Evolutionary conservation across 2,329 filamentous ascomycete species (phyloP).

Genomic region (Nectriaceae sp.): DNA sequence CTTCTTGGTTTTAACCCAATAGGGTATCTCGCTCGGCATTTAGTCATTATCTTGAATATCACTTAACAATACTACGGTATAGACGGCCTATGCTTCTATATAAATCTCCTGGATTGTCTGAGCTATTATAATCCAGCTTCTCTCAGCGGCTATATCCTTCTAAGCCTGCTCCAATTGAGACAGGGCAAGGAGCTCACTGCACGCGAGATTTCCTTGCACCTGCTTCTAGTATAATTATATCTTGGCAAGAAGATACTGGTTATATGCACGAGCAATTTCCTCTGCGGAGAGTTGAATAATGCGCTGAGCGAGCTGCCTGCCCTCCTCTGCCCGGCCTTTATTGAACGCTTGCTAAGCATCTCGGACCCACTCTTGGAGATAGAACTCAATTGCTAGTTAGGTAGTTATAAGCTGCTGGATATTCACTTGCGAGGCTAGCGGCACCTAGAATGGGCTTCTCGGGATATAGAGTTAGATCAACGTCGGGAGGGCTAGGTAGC

Average conservation of each 20-base stretch:
- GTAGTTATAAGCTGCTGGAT: conserved; percentile 4
- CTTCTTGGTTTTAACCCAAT: conserved; percentile 2
- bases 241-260: conserved; percentile 9
- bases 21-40: conserved; percentile 4
- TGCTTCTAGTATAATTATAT: conserved; percentile 4
- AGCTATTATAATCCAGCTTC: conserved; percentile 4
- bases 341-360: not conserved
- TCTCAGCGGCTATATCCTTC: conserved; percentile 1
- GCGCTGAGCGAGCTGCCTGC: not conserved
- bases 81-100: conserved; percentile 6
- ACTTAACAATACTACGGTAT: not conserved
- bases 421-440: not conserved
- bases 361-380: conserved; percentile 1
- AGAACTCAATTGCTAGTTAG: conserved; percentile 5
- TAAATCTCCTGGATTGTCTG: conserved; percentile 9
- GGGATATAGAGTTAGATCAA: conserved; percentile 5
- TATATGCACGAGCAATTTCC: conserved; percentile 7
- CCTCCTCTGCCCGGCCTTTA: not conserved
- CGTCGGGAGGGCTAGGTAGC: conserved; percentile 2
- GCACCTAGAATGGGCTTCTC: not conserved
- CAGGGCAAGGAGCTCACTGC: not conserved
- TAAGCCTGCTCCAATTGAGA: not conserved
- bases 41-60: not conserved
- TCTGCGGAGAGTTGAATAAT: not conserved
- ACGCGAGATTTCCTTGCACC: conserved; percentile 1